Evolutionary conservation across 2,329 filamentous ascomycete species (phyloP), one percentile per base, ranked within the genome.

Genomic region (Seiridium cupressi): DNA sequence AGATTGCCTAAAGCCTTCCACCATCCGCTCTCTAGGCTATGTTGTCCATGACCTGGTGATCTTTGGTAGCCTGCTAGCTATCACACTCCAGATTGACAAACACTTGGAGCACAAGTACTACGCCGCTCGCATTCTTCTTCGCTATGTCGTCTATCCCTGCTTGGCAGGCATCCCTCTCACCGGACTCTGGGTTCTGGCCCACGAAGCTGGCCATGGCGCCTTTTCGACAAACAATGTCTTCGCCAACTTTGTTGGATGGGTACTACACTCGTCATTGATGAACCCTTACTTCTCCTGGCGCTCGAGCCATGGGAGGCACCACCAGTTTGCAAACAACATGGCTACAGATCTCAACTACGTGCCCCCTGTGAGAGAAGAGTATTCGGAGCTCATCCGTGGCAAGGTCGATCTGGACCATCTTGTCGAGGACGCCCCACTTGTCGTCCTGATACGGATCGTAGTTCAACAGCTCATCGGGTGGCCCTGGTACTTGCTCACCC

Each of bases 111-210:
- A 49, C n/a, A 26, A 35, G n/a, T 5, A 49, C 26, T 74, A 77
- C 60, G 65, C 73, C 48, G 66, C 68, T 60, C 67, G 79, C 53
- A 79, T 81, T 62, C 65, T 73, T 53, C 64, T 74, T 26, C 79
- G 81, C 63, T 89, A 84, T 82, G 73, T 76, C 46, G 70, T 75
- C 51, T 90, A 89, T 70, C 81, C 84, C 61, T 87, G 84, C 72
- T 66, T 83, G 54, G 86, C 89, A 73, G 87, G 88, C 53, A 80
- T 87, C 35, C 74, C 89, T 64, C 84, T 85, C 72, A 89, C 86
- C 1, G 88, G 88, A 1, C 75, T 90, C 64, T 90, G 88, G 88
- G 86, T 89, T 64, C 77, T 90, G 38, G 87, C 83, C n/a, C 88
- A 90, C 70, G 88, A 90, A 72, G 87, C 84, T 71, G 88, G 88